phyloP scores from a whole-genome alignment of 2,329 filamentous ascomycete species.

The Ophiostoma ulmi region DNA sequence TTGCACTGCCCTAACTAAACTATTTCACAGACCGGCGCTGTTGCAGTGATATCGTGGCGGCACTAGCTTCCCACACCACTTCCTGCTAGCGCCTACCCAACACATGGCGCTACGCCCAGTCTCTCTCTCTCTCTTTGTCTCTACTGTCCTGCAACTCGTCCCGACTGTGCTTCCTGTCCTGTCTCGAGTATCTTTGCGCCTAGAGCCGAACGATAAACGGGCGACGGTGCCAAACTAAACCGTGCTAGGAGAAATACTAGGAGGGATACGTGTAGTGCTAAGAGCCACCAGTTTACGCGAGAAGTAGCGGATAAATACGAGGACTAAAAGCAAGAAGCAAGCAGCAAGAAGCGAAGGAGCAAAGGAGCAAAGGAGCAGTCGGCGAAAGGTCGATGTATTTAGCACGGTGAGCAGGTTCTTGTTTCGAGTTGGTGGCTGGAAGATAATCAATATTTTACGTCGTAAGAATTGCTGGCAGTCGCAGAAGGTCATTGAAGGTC shows the following conservation, averaged over 20 bases:
- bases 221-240: neutral
- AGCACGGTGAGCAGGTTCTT: too few species aligned
- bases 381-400: too few species aligned
- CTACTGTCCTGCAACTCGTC: neutral
- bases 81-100: neutral
- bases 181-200: constrained; percentile 3
- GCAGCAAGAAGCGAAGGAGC: too few species aligned
- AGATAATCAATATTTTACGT: too few species aligned
- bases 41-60: constrained; percentile 3
- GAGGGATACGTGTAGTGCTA: constrained; percentile 1
- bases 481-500: too few species aligned
- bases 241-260: neutral
- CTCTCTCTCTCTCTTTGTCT: neutral
- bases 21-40: neutral
- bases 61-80: neutral
- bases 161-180: neutral
- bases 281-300: constrained; percentile 1
- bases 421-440: too few species aligned
- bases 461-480: too few species aligned
- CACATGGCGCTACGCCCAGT: neutral
- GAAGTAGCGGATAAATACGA: neutral
- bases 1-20: neutral
- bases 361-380: too few species aligned
- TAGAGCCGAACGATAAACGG: constrained; percentile 10
- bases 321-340: too few species aligned